These are phyloP conservation scores for Flaveria brownii DNA, from an alignment of 129 eudicot species.

Conservation along the genomic window DNA sequence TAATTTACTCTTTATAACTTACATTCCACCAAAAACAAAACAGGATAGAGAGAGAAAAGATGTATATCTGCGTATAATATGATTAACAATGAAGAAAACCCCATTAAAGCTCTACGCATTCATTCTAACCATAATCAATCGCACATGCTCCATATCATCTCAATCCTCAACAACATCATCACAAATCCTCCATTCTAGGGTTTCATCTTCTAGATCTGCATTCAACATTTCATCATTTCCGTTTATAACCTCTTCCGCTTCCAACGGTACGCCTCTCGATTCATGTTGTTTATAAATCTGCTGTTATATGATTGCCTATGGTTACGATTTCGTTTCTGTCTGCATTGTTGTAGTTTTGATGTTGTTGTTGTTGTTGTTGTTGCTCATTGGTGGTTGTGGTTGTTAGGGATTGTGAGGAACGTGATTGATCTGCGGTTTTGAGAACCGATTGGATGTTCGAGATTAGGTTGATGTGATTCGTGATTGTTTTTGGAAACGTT, in stretches of 20 bases:
- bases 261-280: conserved; percentile 27
- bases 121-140: conserved; percentile 30
- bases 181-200: conserved; percentile 19
- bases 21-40: conserved; percentile 31
- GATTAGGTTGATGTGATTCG: conserved; percentile 27
- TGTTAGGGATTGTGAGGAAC: conserved; percentile 23
- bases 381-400: neutral
- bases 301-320: neutral
- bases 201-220: conserved; percentile 36
- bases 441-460: conserved; percentile 12
- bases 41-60: neutral
- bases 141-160: conserved; percentile 20
- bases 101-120: conserved; percentile 32
- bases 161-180: neutral
- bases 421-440: conserved; percentile 36
- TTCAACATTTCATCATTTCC: neutral
- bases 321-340: neutral
- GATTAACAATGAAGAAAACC: conserved; percentile 34
- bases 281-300: neutral
- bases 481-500: conserved; percentile 11
- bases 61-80: conserved; percentile 31
- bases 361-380: neutral
- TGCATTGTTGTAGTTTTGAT: conserved; percentile 22
- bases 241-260: conserved; percentile 1
- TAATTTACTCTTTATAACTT: conserved; percentile 32